Conservation (phyloP, 768 basidiomycete species). For the Lactifluus subvellereus region DNA sequence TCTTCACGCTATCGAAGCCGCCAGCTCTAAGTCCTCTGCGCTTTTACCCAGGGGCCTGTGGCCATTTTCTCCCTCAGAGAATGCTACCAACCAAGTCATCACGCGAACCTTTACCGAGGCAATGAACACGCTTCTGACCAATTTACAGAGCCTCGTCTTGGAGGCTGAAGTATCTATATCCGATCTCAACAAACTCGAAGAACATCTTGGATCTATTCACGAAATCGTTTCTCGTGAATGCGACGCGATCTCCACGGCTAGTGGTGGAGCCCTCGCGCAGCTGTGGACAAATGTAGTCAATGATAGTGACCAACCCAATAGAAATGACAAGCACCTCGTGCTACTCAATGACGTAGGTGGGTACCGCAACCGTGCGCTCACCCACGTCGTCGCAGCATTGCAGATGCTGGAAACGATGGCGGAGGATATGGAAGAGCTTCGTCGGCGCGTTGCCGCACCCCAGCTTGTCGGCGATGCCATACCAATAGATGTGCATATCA, state of each 20-base stretch:
- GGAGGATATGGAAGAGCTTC: slow-evolving; percentile 70
- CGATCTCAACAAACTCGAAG: slow-evolving; percentile 59
- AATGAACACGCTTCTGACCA: slow-evolving; percentile 51
- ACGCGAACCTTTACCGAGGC: slow-evolving; percentile 52
- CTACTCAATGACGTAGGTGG: slow-evolving; percentile 49
- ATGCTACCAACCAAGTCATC: slow-evolving; percentile 40
- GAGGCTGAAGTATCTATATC: slow-evolving; percentile 56
- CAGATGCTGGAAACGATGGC: slow-evolving; percentile 58
- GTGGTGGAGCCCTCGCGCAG: slow-evolving; percentile 41
- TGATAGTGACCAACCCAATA: slow-evolving; percentile 45
- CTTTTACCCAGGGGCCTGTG: slow-evolving; percentile 25
- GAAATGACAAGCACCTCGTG: slow-evolving; percentile 44
- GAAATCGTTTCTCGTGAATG: slow-evolving; percentile 59
- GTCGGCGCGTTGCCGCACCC: slow-evolving; percentile 66
- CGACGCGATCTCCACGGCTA: slow-evolving; percentile 37
- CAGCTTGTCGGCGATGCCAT: slow-evolving; percentile 53
- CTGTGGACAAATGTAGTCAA: slow-evolving; percentile 69
- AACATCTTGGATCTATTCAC: slow-evolving; percentile 49
- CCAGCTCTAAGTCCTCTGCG: slow-evolving; percentile 30
- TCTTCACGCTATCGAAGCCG: slow-evolving; percentile 46
- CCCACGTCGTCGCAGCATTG: slow-evolving; percentile 60
- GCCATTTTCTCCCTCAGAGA: slow-evolving; percentile 32
- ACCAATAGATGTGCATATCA: slow-evolving; percentile 70
- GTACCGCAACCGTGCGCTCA: slow-evolving; percentile 56
- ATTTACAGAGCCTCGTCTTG: slow-evolving; percentile 51